Percentiles rank a stretch among this genome's conserved stretches.
Evolutionary conservation across 2,329 filamentous ascomycete genomes (phyloP).

Genomic region (Camillea tinctor): DNA sequence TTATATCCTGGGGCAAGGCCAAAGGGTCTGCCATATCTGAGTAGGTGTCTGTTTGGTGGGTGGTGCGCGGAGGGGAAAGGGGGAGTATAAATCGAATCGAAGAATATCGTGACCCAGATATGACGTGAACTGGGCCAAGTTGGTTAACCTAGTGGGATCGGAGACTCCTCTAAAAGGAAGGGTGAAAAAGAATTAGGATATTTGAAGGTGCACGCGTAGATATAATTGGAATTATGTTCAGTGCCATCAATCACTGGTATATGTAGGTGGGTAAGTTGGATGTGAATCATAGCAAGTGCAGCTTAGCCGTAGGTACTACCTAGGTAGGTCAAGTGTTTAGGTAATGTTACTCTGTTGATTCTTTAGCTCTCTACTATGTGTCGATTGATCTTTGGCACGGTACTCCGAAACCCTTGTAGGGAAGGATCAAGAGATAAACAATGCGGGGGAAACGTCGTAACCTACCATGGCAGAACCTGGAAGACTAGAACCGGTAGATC

Average conservation of each 20-base stretch:
- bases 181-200: not conserved
- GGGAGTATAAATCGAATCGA: no score
- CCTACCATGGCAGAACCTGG: not conserved
- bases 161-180: no score
- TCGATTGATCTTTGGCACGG: not conserved
- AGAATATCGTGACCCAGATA: no score
- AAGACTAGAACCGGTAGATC: not conserved
- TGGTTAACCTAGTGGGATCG: not conserved
- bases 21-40: conserved; percentile 15
- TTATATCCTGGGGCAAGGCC: conserved; percentile 56
- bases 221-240: not conserved
- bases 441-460: not conserved
- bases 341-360: not conserved
- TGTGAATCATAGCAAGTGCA: not conserved
- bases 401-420: not conserved
- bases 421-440: not conserved
- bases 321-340: no score
- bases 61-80: no score
- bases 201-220: not conserved
- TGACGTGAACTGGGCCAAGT: no score
- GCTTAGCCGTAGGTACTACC: no score
- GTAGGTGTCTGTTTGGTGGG: not conserved
- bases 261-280: not conserved
- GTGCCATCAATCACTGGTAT: not conserved
- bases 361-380: not conserved